Base-by-base conservation (phyloP, 23 red algal species). In the Chondrus crispus region DNA sequence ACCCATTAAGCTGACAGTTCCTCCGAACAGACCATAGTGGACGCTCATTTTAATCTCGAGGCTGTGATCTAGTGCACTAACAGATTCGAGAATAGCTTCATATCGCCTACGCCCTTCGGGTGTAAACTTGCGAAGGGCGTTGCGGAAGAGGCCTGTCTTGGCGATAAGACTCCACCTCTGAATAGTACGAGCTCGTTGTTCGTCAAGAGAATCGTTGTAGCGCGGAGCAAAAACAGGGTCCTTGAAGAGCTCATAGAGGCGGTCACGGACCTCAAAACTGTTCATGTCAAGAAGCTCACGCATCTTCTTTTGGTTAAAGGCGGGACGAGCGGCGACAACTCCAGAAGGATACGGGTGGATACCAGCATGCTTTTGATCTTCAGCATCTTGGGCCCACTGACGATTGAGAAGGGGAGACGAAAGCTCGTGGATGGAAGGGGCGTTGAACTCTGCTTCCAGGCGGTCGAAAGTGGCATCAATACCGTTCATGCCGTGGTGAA, bases 21-120 rank as follows among this genome's bases (percentile, higher is more conserved):
- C 80, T 37, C 97, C 94, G 42, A 96, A 96, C 55, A 99, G 81
- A 2, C 90, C 91, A 64, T 87, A 96, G 63, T 95, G 85, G 12
- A 99, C 97, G 30, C 89, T 84, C 76, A 96, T 94, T 19, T 92
- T 88, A 3, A 99, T 81, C 35, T 90, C 87, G 9, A 99, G 46
- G 19, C 86, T 91, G 62, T 99, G 91, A 37, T 96, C 92, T 42
- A 95, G 74, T 39, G 92, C 40, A 13, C 74, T 88, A 20, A 74
- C 74, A 13, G 81, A 80, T 82, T 95, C 92, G 45, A 95, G 74
- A 28, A 93, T 84, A 29, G 96, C 92, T 29, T 98, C 96, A 38
- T 88, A 88, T n/a, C 92, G 92, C 8, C 57, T 44, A 36, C 80
- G 35, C 28, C 90, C 90, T 29, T 78, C 90, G 2, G 69, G 40